Evolutionary conservation across 2,329 filamentous ascomycete species (phyloP), one percentile per base, ranked within the genome.

Genomic region (Hypomyces perniciosus): DNA sequence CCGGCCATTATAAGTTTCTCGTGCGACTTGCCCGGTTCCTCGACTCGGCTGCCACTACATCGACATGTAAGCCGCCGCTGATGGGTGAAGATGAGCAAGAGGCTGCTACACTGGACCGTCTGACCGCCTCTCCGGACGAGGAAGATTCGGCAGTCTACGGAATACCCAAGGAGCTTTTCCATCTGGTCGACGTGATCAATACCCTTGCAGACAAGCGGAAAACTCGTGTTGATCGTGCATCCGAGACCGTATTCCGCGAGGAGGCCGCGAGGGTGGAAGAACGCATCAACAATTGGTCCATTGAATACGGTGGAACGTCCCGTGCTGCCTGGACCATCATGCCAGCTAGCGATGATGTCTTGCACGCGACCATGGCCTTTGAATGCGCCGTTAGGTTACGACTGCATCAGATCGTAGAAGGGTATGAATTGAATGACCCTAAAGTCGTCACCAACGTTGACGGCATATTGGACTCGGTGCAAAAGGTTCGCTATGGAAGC

Each of bases 361-460:
- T 69, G 8, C 54, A 64, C 43, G 69, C 68, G 13, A 68, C 69
- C 2, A 60, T 58, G 12, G 68, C 70, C 5, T 72, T 70, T 51
- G 69, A 73, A 50, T 66, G 66, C 55, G 70, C 71, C 7, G 62
- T 72, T n/a, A 63, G 68, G 7, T 59, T 73, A 13, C 64, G 70
- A 7, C 62, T 73, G 13, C 68, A 73, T 55, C 69, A 73, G 52
- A 66, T 73, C 30, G 65, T 71, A 8, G 67, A 73, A 42, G 71
- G 71, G 1, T 73, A 73, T 53, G 63, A 67, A 27, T 53, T 68
- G 8, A 50, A 58, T 8, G 63, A 72, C 40, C 57, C 62, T 3
- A 63, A 62, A 30, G 68, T 71, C 3, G 59, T 61, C 12, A 55
- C 57, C 29, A 63, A 63, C 29, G 63, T 73, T 12, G 52, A 59